Percentiles rank a stretch among this genome's conserved stretches.
Evolutionary conservation across 768 basidiomycete genomes (phyloP).

Genomic region (Lactarius pseudohatsudake): DNA sequence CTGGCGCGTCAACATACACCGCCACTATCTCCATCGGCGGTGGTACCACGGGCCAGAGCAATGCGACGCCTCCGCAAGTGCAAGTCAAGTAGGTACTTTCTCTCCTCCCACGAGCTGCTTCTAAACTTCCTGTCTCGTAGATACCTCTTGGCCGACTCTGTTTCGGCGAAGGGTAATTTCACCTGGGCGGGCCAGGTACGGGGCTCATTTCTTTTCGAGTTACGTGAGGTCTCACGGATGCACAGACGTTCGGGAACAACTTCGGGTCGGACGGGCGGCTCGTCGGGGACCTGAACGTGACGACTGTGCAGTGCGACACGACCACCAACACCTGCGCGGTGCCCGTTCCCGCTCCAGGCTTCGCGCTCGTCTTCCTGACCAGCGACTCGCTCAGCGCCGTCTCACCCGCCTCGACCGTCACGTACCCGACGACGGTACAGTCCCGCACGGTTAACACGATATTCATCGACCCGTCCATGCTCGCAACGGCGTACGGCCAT

Average conservation of each 20-base stretch:
- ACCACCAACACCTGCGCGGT: conserved; percentile 55
- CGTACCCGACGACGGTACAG: conserved; percentile 47
- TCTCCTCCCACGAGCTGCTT: background rate
- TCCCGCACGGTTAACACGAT: conserved; percentile 54
- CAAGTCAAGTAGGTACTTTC: conserved; percentile 49
- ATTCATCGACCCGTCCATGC: conserved; percentile 51
- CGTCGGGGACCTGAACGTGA: conserved; percentile 53
- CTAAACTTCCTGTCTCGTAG: conserved; percentile 33
- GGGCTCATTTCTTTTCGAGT: background rate
- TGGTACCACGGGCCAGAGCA: conserved; percentile 41
- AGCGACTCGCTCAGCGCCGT: conserved; percentile 40
- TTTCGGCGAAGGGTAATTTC: conserved; percentile 61
- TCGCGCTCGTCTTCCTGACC: conserved; percentile 73
- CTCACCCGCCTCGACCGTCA: conserved; percentile 44
- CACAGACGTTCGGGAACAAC: conserved; percentile 57
- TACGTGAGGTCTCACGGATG: background rate
- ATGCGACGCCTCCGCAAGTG: conserved; percentile 46
- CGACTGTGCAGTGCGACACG: conserved; percentile 60
- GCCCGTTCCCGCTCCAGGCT: conserved; percentile 65
- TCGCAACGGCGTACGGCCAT: conserved; percentile 66
- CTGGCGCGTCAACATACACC: conserved; percentile 53
- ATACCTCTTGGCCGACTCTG: conserved; percentile 56
- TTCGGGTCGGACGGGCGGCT: conserved; percentile 70
- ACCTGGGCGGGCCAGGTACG: conserved; percentile 78
- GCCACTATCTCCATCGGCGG: conserved; percentile 52